Conservation (phyloP, 148 eudicot species). For the Dysphania ambrosioides region DNA sequence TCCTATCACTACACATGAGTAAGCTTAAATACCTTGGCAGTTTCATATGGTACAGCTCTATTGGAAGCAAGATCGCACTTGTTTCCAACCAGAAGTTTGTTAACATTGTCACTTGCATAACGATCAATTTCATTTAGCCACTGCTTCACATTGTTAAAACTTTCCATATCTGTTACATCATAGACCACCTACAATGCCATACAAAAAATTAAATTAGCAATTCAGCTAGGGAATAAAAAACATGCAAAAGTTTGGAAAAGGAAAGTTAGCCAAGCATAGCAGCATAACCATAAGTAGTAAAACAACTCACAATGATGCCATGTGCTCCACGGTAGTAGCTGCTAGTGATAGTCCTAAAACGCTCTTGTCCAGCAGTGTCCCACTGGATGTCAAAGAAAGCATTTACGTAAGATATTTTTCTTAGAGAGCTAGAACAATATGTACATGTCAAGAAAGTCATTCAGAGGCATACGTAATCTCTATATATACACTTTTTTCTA, state of each 20-base stretch:
- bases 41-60: conserved; percentile 61
- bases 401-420: conserved; percentile 5
- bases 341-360: conserved; percentile 51
- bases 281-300: too few relatives aligned
- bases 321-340: conserved; percentile 58
- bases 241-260: not conserved
- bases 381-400: conserved; percentile 30
- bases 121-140: conserved; percentile 76
- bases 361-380: conserved; percentile 60
- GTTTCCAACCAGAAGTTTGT: conserved; percentile 77
- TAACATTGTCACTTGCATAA: conserved; percentile 71
- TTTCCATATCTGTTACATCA: conserved; percentile 73
- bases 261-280: too few relatives aligned
- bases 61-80: conserved; percentile 64
- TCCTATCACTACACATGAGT: not conserved
- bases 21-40: conserved; percentile 46
- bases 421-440: not conserved
- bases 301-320: conserved; percentile 45
- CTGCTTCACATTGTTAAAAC: conserved; percentile 72
- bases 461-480: not conserved
- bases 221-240: not conserved
- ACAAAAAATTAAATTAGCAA: conserved; percentile 16
- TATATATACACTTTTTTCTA: not conserved
- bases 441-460: not conserved
- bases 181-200: conserved; percentile 59